A percentile compares a stretch with the other conserved stretches of the same genome.
These are phyloP conservation scores for Cladorrhinum sp. DNA, from an alignment of 2,329 filamentous ascomycete species.

Conservation along the genomic window DNA sequence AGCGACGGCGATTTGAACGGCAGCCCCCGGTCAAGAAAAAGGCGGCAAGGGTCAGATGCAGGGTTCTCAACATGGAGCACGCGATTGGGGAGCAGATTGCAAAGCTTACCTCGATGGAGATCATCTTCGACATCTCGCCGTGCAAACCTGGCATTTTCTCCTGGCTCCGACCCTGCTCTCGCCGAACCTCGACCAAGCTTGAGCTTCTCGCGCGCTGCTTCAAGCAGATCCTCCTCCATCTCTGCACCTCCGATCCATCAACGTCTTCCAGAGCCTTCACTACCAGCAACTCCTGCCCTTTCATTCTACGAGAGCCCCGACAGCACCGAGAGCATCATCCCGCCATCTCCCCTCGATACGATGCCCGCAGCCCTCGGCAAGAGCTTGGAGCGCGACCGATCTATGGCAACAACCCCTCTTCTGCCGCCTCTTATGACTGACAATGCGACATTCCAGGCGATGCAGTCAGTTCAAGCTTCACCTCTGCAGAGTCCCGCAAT, in stretches of 20 bases:
- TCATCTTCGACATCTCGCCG: constrained; percentile 45
- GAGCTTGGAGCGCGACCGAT: constrained; percentile 56
- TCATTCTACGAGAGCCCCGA: constrained; percentile 61
- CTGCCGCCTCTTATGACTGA: constrained; percentile 76
- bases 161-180: constrained; percentile 78
- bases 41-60: constrained; percentile 57
- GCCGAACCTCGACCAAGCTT: constrained; percentile 68
- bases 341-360: constrained; percentile 48
- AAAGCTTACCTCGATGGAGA: constrained; percentile 51
- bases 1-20: constrained; percentile 59
- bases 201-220: constrained; percentile 61
- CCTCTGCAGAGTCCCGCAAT: constrained; percentile 84
- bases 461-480: constrained; percentile 62
- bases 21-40: constrained; percentile 49
- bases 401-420: constrained; percentile 74
- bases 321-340: constrained; percentile 53
- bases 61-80: constrained; percentile 61
- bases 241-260: constrained; percentile 55
- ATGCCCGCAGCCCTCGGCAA: constrained; percentile 48
- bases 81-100: constrained; percentile 62
- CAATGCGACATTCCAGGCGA: constrained; percentile 42
- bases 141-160: constrained; percentile 48
- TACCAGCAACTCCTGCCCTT: constrained; percentile 60
- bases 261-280: constrained; percentile 47
- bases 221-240: constrained; percentile 76